Conservation (phyloP, 1,139 yeast species). For the Candida pseudoviswanathii region DNA sequence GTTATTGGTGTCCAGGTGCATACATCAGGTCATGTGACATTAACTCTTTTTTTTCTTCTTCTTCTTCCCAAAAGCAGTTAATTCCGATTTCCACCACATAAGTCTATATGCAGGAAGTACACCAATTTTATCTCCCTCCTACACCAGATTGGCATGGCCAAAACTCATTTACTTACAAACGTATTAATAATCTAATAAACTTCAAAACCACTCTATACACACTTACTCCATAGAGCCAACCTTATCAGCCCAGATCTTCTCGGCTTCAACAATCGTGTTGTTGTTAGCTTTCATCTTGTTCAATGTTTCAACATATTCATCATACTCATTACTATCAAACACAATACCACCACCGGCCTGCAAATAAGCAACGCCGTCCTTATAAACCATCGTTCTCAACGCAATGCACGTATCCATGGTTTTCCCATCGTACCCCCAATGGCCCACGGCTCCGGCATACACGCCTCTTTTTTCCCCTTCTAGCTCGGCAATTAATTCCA, state of each 20-base stretch:
- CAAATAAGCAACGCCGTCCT: constrained; percentile 85
- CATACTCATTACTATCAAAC: constrained; percentile 90
- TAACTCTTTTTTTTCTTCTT: not conserved
- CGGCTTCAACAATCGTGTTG: constrained; percentile 88
- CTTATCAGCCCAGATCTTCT: constrained; percentile 67
- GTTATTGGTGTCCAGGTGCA: constrained; percentile 6
- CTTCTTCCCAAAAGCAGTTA: not conserved
- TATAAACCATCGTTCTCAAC: constrained; percentile 91
- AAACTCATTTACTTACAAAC: too few species aligned
- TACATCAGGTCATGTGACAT: constrained; percentile 5
- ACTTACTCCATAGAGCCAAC: constrained; percentile 28
- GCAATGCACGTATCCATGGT: constrained; percentile 98
- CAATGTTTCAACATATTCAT: constrained; percentile 94
- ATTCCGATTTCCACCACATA: not conserved
- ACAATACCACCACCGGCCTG: constrained; percentile 99
- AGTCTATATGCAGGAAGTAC: constrained; percentile 2
- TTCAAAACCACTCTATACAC: not conserved
- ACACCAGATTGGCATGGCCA: too few species aligned
- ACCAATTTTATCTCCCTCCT: not conserved
- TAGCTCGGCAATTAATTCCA: constrained; percentile 88
- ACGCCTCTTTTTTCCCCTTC: constrained; percentile 94
- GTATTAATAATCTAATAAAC: too few species aligned
- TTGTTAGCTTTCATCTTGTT: constrained; percentile 96
- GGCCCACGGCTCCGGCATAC: constrained; percentile 99
- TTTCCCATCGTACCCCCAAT: constrained; percentile 92